phyloP scores from a whole-genome alignment of 768 basidiomycete species.

The Psilocybe azurescens region DNA sequence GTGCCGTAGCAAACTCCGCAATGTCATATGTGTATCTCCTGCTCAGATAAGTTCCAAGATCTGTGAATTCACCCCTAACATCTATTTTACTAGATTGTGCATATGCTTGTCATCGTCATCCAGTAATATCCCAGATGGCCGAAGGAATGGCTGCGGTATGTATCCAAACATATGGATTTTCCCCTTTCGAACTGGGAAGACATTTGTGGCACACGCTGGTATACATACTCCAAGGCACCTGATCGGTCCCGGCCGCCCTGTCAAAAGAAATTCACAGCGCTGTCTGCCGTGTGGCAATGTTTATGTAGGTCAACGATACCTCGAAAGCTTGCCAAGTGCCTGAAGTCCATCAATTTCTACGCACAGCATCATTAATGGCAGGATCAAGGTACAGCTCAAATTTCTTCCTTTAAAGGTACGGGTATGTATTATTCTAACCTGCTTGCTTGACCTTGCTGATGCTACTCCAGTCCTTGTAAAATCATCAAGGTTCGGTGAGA shows the following conservation, averaged over 20 bases:
- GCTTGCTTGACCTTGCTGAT: not conserved
- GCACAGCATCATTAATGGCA: not conserved
- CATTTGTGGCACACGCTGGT: constrained; percentile 1
- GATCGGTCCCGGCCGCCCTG: constrained; percentile 1
- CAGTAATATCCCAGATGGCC: too few relatives aligned
- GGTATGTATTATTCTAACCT: not conserved
- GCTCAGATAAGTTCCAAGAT: too few relatives aligned
- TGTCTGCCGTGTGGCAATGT: not conserved
- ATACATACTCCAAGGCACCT: constrained; percentile 3
- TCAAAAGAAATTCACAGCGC: not conserved
- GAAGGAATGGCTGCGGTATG: too few relatives aligned
- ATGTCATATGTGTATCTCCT: not conserved
- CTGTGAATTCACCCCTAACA: too few relatives aligned
- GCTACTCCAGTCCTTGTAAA: not conserved
- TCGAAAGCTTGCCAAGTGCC: too few relatives aligned
- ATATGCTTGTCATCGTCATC: too few relatives aligned
- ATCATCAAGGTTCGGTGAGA: not conserved
- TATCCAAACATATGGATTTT: too few relatives aligned
- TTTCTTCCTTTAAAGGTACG: too few relatives aligned
- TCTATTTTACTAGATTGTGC: too few relatives aligned
- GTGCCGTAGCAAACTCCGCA: too few relatives aligned
- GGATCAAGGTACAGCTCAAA: not conserved
- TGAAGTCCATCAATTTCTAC: too few relatives aligned
- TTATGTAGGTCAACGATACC: too few relatives aligned
- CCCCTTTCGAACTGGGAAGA: not conserved